Conservation (phyloP, 2,329 filamentous ascomycete species). For the Trichoderma hamatum region DNA sequence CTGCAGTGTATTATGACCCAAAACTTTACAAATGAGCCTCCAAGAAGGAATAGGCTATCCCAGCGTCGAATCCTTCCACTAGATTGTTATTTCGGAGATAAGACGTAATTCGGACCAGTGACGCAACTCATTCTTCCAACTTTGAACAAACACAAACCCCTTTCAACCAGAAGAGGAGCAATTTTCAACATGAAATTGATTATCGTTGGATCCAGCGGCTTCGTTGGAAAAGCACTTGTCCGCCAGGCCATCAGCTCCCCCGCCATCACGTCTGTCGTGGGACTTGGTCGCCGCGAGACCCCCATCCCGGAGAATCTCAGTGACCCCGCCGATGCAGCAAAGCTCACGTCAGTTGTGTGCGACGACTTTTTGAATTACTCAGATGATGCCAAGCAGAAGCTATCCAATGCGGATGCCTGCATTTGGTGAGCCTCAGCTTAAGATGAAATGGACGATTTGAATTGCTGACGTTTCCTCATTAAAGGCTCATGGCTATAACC, state of each 20-base stretch:
- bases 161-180: background rate
- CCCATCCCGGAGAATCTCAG: constrained; percentile 32
- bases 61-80: background rate
- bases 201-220: constrained; percentile 47
- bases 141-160: background rate
- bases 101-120: background rate
- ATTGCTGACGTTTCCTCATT: background rate
- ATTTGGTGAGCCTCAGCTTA: constrained; percentile 41
- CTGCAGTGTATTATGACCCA: background rate
- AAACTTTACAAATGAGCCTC: background rate
- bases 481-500: constrained; percentile 48
- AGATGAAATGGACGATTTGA: background rate
- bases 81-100: background rate
- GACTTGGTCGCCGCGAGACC: constrained; percentile 45
- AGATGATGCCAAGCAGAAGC: constrained; percentile 43
- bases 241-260: constrained; percentile 45
- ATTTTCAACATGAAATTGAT: constrained; percentile 47
- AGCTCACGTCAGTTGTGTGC: constrained; percentile 46
- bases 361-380: constrained; percentile 47
- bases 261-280: constrained; percentile 46
- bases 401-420: constrained; percentile 47
- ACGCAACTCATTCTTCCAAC: background rate
- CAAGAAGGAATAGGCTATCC: background rate
- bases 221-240: constrained; percentile 48
- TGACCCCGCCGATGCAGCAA: constrained; percentile 36